Base-by-base conservation (phyloP, 768 basidiomycete genomes). In the Lentinula boryana region DNA sequence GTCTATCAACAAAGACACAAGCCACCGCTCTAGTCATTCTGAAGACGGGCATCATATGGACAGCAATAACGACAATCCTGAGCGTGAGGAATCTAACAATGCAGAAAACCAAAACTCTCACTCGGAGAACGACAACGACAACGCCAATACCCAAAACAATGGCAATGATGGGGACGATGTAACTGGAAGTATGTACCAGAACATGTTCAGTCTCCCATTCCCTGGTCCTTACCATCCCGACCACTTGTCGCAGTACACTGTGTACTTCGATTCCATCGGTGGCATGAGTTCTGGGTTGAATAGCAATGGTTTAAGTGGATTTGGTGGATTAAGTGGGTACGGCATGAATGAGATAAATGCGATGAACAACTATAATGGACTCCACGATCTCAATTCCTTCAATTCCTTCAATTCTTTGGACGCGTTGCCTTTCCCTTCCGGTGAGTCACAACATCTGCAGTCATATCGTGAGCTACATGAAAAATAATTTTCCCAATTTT, bases 171-270 rank as follows among this genome's bases (percentile, higher is more conserved):
- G 2, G n/a, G 36, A 31, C 54, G 51, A 23, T 48, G 4, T 27
- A 16, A 56, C n/a, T 12, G 36, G 27, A 2, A 57, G 36, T 73
- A 68, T 68, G 51, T 72, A 53, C 64, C 67, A 64, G 64, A 70
- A 68, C 66, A 61, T 74, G 10, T 79, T 78, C 72, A 75, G 76
- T 63, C 66, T 70, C 66, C 70, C 75, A 16, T 90, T 79, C 70
- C 86, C 89, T 3, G 88, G 89, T 0, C 88, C 88, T 3, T 90
- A 88, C 65, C 86, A 89, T 63, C 87, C 88, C 2, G 89, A 91
- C 67, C 85, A 87, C 60, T 71, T 89, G 12, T 73, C 78, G 46
- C 84, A 87, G 66, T 66, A 82, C 53, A 83, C 73, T 43, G 64
- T 74, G 41, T 71, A 78, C 0, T 44, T 12, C 12, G 50, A 51